phyloP scores from a whole-genome alignment of 75 land plant species.

The Sequoia sempervirens region DNA sequence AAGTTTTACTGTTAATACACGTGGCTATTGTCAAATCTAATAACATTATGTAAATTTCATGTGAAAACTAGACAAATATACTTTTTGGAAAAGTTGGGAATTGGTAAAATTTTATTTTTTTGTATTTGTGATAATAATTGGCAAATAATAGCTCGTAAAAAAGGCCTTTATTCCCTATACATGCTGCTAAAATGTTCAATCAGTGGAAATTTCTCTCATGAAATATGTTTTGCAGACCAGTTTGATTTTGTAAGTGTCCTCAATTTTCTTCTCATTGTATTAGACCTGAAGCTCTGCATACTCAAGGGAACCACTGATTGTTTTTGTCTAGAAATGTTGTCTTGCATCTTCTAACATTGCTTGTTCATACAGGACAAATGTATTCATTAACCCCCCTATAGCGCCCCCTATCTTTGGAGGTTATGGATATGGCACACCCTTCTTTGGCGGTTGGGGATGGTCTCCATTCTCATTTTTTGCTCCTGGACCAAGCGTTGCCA shows the following conservation, averaged over 20 bases:
- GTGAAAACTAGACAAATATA: background rate
- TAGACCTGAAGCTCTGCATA: background rate
- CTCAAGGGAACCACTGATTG: background rate
- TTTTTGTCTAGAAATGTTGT: background rate
- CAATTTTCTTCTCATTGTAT: background rate
- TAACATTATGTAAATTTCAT: background rate
- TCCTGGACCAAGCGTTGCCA: slow-evolving; percentile 72
- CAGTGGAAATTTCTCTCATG: background rate
- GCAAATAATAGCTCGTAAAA: background rate
- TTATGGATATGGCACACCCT: slow-evolving; percentile 64
- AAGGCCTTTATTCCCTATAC: too few species aligned
- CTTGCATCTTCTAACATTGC: background rate
- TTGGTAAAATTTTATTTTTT: background rate
- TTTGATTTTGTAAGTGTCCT: background rate
- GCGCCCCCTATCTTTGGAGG: slow-evolving; percentile 82
- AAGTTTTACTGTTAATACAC: background rate
- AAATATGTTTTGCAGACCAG: background rate
- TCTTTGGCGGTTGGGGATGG: slow-evolving; percentile 86
- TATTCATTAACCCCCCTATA: slow-evolving; percentile 62
- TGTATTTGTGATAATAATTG: too few species aligned
- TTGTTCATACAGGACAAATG: slow-evolving; percentile 61
- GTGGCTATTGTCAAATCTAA: background rate
- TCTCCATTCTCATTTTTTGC: slow-evolving; percentile 80
- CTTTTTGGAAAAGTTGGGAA: background rate
- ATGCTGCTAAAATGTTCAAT: background rate